Evolutionary conservation across 208 protist genomes (phyloP).

Genomic region (Borovskyia barvae): DNA sequence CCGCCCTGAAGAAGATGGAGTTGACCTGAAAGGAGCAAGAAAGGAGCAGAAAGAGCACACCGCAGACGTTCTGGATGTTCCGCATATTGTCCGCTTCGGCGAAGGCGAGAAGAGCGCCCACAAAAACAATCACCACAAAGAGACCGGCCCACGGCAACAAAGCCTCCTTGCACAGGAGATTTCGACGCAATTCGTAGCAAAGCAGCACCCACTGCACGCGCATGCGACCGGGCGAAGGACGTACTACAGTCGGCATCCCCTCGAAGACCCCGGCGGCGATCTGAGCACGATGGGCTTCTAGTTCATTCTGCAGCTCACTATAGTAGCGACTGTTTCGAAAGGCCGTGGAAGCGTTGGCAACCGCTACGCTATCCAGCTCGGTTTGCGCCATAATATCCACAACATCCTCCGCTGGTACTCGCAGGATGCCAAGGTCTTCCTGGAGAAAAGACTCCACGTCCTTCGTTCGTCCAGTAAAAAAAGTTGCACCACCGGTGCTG

Average conservation of each 20-base stretch:
- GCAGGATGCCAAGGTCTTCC: conserved; percentile 19
- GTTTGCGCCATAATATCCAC: conserved; percentile 43
- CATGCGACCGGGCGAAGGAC: neutral
- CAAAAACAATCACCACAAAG: conserved; percentile 33
- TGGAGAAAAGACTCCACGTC: conserved; percentile 38
- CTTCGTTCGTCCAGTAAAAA: conserved; percentile 35
- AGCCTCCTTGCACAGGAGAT: conserved; percentile 16
- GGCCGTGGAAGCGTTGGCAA: conserved; percentile 9
- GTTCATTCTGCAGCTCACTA: conserved; percentile 13
- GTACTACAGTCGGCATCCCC: neutral
- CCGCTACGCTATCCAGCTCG: conserved; percentile 29
- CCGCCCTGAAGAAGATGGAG: conserved; percentile 41
- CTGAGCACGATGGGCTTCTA: conserved; percentile 31
- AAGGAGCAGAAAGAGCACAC: conserved; percentile 51
- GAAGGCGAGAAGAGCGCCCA: conserved; percentile 19
- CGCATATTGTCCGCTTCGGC: neutral
- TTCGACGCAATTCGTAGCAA: conserved; percentile 28
- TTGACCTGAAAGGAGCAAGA: conserved; percentile 47
- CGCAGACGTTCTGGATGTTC: conserved; percentile 47
- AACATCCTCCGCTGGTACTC: conserved; percentile 34
- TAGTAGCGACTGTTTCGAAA: conserved; percentile 23
- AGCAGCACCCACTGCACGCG: conserved; percentile 17
- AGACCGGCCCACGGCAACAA: conserved; percentile 40
- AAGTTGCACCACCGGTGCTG: conserved; percentile 21
- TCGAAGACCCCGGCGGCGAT: conserved; percentile 9